Evolutionary conservation across 2,329 filamentous ascomycete genomes (phyloP).

Genomic region (Claviceps purpurea): DNA sequence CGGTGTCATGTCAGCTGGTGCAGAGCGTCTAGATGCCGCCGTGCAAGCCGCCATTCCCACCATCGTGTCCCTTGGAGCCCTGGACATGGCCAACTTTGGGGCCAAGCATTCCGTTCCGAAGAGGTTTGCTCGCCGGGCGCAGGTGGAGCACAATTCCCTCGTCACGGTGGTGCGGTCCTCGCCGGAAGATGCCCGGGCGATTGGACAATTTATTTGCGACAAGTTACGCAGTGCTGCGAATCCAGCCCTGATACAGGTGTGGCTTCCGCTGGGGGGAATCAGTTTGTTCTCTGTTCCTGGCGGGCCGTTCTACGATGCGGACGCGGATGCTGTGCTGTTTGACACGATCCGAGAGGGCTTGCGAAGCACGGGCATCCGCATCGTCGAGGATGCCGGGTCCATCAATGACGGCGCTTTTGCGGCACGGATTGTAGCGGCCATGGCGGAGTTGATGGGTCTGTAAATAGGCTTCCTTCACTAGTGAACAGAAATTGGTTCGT

Average conservation of each 20-base stretch:
- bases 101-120: slow-evolving; percentile 40
- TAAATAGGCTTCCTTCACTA: not conserved
- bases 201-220: slow-evolving; percentile 42
- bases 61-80: slow-evolving; percentile 35
- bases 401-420: slow-evolving; percentile 44
- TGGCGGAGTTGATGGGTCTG: slow-evolving; percentile 13
- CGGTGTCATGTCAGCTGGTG: slow-evolving; percentile 48
- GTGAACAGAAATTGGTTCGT: no score
- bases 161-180: slow-evolving; percentile 55
- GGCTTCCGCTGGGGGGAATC: slow-evolving; percentile 46
- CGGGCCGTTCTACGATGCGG: slow-evolving; percentile 36
- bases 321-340: slow-evolving; percentile 37
- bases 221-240: slow-evolving; percentile 33
- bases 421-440: slow-evolving; percentile 28
- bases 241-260: slow-evolving; percentile 34
- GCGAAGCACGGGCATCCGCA: slow-evolving; percentile 29
- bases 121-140: slow-evolving; percentile 32
- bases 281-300: slow-evolving; percentile 44
- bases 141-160: slow-evolving; percentile 53
- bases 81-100: slow-evolving; percentile 54
- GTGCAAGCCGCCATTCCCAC: slow-evolving; percentile 42
- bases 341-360: slow-evolving; percentile 35
- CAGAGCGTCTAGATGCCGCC: slow-evolving; percentile 42
- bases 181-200: slow-evolving; percentile 36
- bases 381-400: slow-evolving; percentile 34